phyloP scores from a whole-genome alignment of 257 asterid genomes.

The Solanum habrochaites region DNA sequence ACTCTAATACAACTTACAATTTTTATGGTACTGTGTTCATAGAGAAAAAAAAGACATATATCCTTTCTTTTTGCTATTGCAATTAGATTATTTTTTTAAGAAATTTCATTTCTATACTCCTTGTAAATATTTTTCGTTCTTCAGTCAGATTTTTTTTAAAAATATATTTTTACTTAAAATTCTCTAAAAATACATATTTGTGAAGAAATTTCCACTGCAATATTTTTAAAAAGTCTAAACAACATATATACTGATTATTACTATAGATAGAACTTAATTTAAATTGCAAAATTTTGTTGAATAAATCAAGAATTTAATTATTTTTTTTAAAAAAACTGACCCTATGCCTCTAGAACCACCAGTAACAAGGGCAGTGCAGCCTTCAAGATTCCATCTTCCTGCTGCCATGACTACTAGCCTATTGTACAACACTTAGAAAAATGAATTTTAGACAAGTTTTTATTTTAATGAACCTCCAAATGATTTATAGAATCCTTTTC shows the following conservation, averaged over 20 bases:
- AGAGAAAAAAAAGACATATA: no score
- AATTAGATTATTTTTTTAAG: no score
- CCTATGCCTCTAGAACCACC: slow-evolving; percentile 38
- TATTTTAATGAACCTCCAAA: not conserved
- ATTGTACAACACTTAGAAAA: not conserved
- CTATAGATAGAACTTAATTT: not conserved
- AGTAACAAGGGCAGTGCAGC: slow-evolving; percentile 29
- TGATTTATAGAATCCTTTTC: not conserved
- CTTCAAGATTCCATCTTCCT: slow-evolving; percentile 36
- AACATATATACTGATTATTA: rapidly evolving
- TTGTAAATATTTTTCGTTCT: no score
- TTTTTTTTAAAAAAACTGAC: not conserved
- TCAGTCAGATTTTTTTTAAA: rapidly evolving
- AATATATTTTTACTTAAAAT: not conserved
- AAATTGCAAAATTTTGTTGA: no score
- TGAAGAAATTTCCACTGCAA: rapidly evolving
- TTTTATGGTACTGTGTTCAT: not conserved
- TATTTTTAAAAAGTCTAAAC: not conserved
- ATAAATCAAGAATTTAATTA: not conserved
- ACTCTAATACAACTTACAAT: not conserved
- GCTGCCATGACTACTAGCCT: not conserved
- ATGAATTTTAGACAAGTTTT: not conserved
- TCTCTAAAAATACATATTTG: not conserved
- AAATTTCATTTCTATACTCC: no score
- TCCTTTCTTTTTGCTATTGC: no score